Percentiles rank a stretch among this genome's conserved stretches.
Evolutionary conservation across 768 basidiomycete species (phyloP).

Genomic region (Mycena pura): DNA sequence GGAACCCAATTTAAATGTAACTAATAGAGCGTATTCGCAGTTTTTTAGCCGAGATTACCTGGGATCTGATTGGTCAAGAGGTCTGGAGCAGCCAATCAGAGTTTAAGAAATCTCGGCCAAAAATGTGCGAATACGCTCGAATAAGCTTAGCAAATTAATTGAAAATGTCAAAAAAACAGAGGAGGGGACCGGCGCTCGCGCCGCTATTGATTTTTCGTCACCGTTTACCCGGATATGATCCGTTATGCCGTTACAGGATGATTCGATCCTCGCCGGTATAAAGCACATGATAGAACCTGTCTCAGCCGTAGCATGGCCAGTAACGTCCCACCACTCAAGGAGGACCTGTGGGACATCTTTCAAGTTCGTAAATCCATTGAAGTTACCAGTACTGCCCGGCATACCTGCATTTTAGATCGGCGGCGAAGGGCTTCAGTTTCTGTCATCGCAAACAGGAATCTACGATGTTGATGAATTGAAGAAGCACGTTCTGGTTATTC

Average conservation of each 20-base stretch:
- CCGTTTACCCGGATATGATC: background rate
- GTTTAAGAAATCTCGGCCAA: too few relatives aligned
- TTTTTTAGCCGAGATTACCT: too few relatives aligned
- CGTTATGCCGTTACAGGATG: background rate
- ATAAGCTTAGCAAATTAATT: too few relatives aligned
- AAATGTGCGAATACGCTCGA: too few relatives aligned
- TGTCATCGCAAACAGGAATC: slow-evolving; percentile 29
- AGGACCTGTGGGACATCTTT: background rate
- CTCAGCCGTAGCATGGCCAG: background rate
- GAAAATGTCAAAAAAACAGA: too few relatives aligned
- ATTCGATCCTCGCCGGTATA: too few relatives aligned
- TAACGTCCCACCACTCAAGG: background rate
- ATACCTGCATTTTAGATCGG: background rate
- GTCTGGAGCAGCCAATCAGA: too few relatives aligned
- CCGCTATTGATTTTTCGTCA: background rate
- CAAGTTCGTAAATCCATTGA: background rate
- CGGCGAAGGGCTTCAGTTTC: slow-evolving; percentile 21
- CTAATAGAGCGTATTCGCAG: too few relatives aligned
- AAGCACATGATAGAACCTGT: background rate
- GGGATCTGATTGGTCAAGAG: too few relatives aligned
- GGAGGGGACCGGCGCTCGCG: too few relatives aligned
- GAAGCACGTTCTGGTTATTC: slow-evolving; percentile 25
- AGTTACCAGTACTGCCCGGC: background rate
- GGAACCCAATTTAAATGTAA: too few relatives aligned
- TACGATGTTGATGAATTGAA: slow-evolving; percentile 27